A percentile compares a stretch with the other conserved stretches of the same genome.
These are phyloP conservation scores for Kingdonia uniflora DNA, from an alignment of 164 flowering plant species.

Conservation along the genomic window DNA sequence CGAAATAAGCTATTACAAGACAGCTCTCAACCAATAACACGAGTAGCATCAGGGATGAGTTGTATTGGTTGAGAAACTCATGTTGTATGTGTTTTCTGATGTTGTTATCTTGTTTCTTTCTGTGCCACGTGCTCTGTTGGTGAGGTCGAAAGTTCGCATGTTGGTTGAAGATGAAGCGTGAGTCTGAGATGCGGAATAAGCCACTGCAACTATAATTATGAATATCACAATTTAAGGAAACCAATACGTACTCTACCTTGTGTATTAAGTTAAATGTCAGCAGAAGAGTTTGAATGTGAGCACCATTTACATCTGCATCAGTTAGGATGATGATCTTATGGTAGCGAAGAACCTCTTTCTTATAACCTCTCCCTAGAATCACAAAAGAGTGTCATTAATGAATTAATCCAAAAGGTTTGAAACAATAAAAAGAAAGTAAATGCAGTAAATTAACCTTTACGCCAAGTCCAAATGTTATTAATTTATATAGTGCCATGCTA, in stretches of 20 bases:
- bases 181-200: too few relatives aligned
- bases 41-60: too few relatives aligned
- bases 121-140: too few relatives aligned
- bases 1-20: too few relatives aligned
- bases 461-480: slow-evolving; percentile 97
- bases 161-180: too few relatives aligned
- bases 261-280: slow-evolving; percentile 95
- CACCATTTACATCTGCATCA: slow-evolving; percentile 99
- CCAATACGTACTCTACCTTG: slow-evolving; percentile 53
- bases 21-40: too few relatives aligned
- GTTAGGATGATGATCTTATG: slow-evolving; percentile 92
- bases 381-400: slow-evolving; percentile 1
- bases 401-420: slow-evolving; percentile 3
- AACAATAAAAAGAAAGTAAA: neutral
- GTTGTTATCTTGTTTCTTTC: too few relatives aligned
- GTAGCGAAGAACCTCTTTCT: slow-evolving; percentile 81
- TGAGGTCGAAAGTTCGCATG: too few relatives aligned
- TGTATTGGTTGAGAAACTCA: too few relatives aligned
- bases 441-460: slow-evolving; percentile 52
- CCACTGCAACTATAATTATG: neutral
- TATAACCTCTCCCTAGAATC: slow-evolving; percentile 81
- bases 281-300: slow-evolving; percentile 88
- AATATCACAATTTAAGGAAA: too few relatives aligned
- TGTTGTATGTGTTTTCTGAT: too few relatives aligned
- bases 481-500: too few relatives aligned